A percentile compares a stretch with the other conserved stretches of the same genome.
phyloP scores from a whole-genome alignment of 108 stramenopile species.

The Skeletonema menzelii region DNA sequence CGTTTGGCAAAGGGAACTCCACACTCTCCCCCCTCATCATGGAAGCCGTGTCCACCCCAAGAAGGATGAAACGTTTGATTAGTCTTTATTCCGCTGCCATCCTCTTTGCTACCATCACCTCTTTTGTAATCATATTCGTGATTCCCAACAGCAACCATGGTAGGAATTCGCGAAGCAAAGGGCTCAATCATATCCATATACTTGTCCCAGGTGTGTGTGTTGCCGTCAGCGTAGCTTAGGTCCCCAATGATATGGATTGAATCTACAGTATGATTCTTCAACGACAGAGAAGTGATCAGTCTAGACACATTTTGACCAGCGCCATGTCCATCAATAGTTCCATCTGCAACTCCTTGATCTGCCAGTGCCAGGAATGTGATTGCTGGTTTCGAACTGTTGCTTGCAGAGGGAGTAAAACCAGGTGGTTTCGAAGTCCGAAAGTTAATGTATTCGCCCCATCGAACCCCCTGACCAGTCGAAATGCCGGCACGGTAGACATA shows the following conservation, averaged over 20 bases:
- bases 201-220: conserved; percentile 70
- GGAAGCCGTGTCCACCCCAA: conserved; percentile 62
- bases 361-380: conserved; percentile 65
- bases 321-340: conserved; percentile 19
- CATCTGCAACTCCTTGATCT: conserved; percentile 59
- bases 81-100: conserved; percentile 58
- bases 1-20: conserved; percentile 69
- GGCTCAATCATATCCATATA: conserved; percentile 78
- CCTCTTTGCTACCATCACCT: conserved; percentile 59
- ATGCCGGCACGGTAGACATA: conserved; percentile 69
- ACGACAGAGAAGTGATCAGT: conserved; percentile 12
- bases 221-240: conserved; percentile 67
- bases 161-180: conserved; percentile 65
- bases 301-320: conserved; percentile 38
- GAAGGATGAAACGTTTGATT: conserved; percentile 53
- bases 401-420: background rate
- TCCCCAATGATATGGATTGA: conserved; percentile 78
- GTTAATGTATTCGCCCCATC: conserved; percentile 26
- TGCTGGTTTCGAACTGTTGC: background rate
- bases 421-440: conserved; percentile 29
- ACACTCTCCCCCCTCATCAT: conserved; percentile 76
- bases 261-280: conserved; percentile 28
- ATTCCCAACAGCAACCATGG: conserved; percentile 83
- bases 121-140: conserved; percentile 84
- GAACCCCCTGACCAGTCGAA: conserved; percentile 27